These are phyloP conservation scores for Ceratobasidium sp. DNA, from an alignment of 1,284 basidiomycete species.

Conservation along the genomic window DNA sequence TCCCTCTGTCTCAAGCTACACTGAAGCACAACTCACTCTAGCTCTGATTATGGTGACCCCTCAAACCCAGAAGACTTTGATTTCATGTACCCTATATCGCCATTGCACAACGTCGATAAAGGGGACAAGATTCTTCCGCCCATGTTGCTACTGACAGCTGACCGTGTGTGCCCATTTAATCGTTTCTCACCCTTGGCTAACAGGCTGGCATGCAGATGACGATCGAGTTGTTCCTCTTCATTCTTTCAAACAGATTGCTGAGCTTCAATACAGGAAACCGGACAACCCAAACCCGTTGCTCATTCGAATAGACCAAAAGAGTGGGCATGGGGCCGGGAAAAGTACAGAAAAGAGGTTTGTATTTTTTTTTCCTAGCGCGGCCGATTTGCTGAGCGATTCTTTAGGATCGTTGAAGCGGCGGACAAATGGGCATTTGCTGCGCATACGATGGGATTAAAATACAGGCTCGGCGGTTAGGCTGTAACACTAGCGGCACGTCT, in stretches of 20 bases:
- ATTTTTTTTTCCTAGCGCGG: too few species aligned
- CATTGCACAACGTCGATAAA: slow-evolving; percentile 73
- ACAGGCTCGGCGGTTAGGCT: slow-evolving; percentile 24
- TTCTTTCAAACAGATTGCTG: slow-evolving; percentile 80
- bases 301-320: slow-evolving; percentile 77
- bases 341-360: slow-evolving; percentile 73
- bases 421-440: slow-evolving; percentile 80
- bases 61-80: slow-evolving; percentile 78
- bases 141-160: slow-evolving; percentile 73
- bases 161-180: slow-evolving; percentile 59
- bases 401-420: slow-evolving; percentile 73
- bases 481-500: background rate
- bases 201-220: slow-evolving; percentile 62
- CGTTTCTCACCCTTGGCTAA: background rate
- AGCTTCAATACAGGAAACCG: slow-evolving; percentile 68
- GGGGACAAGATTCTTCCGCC: slow-evolving; percentile 67
- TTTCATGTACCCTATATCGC: slow-evolving; percentile 80
- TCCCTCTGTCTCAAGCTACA: background rate
- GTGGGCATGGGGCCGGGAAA: slow-evolving; percentile 82
- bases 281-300: slow-evolving; percentile 73
- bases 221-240: slow-evolving; percentile 84
- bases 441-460: slow-evolving; percentile 65
- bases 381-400: background rate
- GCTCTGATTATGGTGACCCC: slow-evolving; percentile 81
- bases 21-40: background rate